Percentiles rank a stretch among this genome's conserved stretches.
Conservation (phyloP, 257 asterid genomes). For the Solanum rostratum region DNA sequence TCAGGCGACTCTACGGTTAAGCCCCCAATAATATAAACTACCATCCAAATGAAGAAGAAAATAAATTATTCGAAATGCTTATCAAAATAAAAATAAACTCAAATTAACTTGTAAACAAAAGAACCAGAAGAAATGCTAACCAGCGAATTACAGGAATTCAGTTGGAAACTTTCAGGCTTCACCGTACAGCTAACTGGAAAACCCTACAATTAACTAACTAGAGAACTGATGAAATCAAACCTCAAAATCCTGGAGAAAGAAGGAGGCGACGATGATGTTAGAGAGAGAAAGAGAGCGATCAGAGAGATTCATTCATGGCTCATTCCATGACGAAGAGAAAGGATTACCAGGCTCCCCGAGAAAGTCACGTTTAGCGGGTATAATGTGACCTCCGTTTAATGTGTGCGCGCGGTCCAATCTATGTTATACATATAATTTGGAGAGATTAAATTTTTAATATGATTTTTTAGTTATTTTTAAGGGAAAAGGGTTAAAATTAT, state of each 20-base stretch:
- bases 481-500: no score
- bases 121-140: neutral
- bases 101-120: neutral
- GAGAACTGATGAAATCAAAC: neutral
- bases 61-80: neutral
- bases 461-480: no score
- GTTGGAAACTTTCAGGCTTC: neutral
- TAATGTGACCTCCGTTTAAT: no score
- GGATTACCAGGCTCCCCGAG: no score
- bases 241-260: neutral
- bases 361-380: no score
- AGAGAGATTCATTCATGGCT: neutral
- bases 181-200: neutral
- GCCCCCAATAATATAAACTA: neutral
- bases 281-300: neutral
- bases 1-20: neutral
- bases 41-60: neutral
- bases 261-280: neutral
- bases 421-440: no score
- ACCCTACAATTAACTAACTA: neutral
- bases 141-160: neutral
- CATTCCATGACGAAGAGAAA: neutral
- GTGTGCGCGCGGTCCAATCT: no score
- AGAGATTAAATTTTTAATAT: no score
- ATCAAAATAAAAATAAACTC: neutral